Percentiles rank a stretch among this genome's conserved stretches.
Conservation (phyloP, 2,329 filamentous ascomycete species). For the Pezicula neosporulosa region DNA sequence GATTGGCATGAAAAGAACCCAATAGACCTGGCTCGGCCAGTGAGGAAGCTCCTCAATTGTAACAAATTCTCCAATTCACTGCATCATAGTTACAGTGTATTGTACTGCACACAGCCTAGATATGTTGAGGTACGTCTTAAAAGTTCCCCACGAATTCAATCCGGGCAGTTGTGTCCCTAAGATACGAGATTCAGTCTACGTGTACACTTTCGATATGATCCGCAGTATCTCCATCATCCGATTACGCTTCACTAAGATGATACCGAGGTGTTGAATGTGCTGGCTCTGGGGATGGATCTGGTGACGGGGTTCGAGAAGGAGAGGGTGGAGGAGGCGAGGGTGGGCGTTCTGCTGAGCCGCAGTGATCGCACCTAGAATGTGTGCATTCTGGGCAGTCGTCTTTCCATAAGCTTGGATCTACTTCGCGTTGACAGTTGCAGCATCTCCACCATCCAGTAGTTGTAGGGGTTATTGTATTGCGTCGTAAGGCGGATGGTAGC, state of each 20-base stretch:
- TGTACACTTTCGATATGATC: background rate
- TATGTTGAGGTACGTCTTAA: background rate
- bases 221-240: conserved; percentile 5
- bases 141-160: conserved; percentile 1
- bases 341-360: background rate
- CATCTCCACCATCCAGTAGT: conserved; percentile 13
- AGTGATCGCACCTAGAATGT: conserved; percentile 6
- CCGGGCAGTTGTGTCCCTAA: conserved; percentile 2
- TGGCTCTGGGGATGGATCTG: background rate
- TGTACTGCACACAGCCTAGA: background rate
- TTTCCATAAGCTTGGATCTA: conserved; percentile 6
- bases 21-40: no score
- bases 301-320: background rate
- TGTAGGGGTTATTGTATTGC: background rate
- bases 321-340: background rate
- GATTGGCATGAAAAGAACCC: no score
- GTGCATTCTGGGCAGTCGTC: conserved; percentile 13
- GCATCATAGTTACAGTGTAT: background rate
- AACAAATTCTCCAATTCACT: no score
- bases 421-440: conserved; percentile 7
- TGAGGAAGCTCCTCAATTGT: no score
- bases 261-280: background rate
- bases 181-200: background rate
- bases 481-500: background rate
- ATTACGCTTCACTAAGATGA: no score